Evolutionary conservation across 106 monocot genomes (phyloP), one percentile per base, ranked within the genome.

Genomic region (Iris macrosiphon): DNA sequence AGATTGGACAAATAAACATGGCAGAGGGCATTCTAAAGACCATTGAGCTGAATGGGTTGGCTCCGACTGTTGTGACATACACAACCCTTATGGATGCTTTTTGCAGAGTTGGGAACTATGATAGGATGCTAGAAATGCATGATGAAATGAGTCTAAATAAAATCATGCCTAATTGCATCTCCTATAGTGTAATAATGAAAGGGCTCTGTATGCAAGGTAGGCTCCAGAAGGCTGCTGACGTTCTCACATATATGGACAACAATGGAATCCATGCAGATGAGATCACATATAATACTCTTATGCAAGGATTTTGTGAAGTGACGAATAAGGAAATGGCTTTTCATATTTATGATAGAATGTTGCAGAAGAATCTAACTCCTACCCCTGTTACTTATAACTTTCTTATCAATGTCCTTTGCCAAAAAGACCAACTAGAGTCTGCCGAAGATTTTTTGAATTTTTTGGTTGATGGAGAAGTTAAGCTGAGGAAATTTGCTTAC

Each of bases 41-140:
- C 27, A 41, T 65, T 49, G 61, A 54, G 43, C 45, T 46, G 33
- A 58, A 71, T 57, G 75, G 60, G 6, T 26, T 83, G 38, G 20
- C 41, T 51, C 89, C 89, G 22, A 90, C 71, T 38, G 64, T 44
- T 48, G 72, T 90, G 61, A 84, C 84, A 3, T 90, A 84, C 47
- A 90, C 84, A 1, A 90, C 69, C 39, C 49, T 90, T 32, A 72
- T 84, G 71, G 77, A 90, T 78, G 84, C 78, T 31, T 78, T 72
- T 59, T 64, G 68, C 60, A 39, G 28, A 52, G 58, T 27, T 24
- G 67, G 72, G 4, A 50, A 78, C 45, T 22, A 75, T 56, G 61
- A 64, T 57, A 52, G 42, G 10, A 69, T 75, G 67, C 23, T 62
- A 6, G 55, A 66, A 32, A 69, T 90, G 15, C 65, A 74, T 24